Percentiles rank a stretch among this genome's conserved stretches.
phyloP scores from a whole-genome alignment of 257 asterid species.

The Pogostemon cablin region DNA sequence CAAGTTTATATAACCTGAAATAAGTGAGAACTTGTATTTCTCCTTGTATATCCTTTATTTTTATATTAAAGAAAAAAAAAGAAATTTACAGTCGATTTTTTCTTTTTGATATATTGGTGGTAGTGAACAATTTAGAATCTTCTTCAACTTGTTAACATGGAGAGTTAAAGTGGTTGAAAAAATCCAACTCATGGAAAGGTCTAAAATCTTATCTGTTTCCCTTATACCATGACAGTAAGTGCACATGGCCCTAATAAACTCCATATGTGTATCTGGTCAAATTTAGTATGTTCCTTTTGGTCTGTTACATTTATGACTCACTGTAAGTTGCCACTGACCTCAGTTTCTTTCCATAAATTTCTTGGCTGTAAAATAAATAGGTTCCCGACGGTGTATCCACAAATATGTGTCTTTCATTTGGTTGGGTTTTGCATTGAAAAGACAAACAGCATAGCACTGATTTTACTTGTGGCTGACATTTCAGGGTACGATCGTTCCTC shows the following conservation, averaged over 20 bases:
- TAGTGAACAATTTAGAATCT: not conserved
- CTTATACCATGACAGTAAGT: not conserved
- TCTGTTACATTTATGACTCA: slow-evolving; percentile 4
- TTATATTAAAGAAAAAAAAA: not conserved
- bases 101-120: not conserved
- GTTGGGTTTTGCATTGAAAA: slow-evolving; percentile 23
- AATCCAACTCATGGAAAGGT: slow-evolving; percentile 9
- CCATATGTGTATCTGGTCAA: slow-evolving; percentile 9
- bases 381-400: slow-evolving; percentile 12
- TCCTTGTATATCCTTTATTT: not conserved
- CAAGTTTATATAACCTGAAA: not conserved
- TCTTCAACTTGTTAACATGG: slow-evolving; percentile 15
- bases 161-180: not conserved
- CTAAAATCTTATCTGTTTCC: not conserved
- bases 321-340: not conserved
- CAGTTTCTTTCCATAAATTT: slow-evolving; percentile 3
- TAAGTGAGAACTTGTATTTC: not conserved
- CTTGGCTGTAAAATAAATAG: slow-evolving; percentile 18
- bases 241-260: not conserved
- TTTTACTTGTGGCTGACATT: slow-evolving; percentile 34
- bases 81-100: not conserved
- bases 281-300: slow-evolving; percentile 3
- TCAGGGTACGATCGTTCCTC: slow-evolving; percentile 91
- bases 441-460: slow-evolving; percentile 25
- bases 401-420: slow-evolving; percentile 11